A percentile compares a stretch with the other conserved stretches of the same genome.
These are phyloP conservation scores for Phytophthora cajani DNA, from an alignment of 352 stramenopile genomes.

Conservation along the genomic window DNA sequence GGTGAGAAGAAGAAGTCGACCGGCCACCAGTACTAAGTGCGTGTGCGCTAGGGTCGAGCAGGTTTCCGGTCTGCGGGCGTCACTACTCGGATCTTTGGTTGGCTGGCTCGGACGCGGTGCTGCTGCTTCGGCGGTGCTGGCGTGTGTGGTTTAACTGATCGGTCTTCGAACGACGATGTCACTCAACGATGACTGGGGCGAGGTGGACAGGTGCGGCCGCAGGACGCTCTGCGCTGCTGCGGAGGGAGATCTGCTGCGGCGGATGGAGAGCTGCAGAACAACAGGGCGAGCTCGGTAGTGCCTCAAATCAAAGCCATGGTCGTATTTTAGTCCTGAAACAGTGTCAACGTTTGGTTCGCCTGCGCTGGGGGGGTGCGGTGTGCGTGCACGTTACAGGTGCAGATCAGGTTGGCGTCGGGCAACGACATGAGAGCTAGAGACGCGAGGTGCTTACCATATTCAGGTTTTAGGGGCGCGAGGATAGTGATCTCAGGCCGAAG, in stretches of 20 bases:
- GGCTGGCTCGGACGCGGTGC: constrained; percentile 6
- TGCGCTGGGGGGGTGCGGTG: neutral
- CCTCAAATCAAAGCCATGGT: constrained; percentile 61
- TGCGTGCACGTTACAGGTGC: neutral
- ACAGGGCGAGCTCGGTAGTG: constrained; percentile 28
- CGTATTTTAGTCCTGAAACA: constrained; percentile 61
- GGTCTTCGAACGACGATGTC: constrained; percentile 32
- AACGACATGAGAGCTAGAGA: no score
- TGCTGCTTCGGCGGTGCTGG: neutral
- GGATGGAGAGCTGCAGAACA: constrained; percentile 18
- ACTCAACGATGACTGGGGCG: constrained; percentile 26
- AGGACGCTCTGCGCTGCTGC: neutral
- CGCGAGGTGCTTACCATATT: no score
- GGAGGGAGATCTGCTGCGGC: constrained; percentile 14
- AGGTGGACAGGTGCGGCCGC: constrained; percentile 16
- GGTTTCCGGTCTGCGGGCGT: constrained; percentile 23
- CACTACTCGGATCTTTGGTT: constrained; percentile 11
- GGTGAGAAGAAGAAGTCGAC: constrained; percentile 99
- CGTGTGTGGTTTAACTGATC: constrained; percentile 5
- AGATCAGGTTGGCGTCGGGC: neutral
- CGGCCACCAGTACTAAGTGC: constrained; percentile 97
- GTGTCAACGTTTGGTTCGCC: neutral
- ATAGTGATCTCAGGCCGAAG: no score
- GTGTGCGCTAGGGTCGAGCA: constrained; percentile 11
- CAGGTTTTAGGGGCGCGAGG: no score